These are phyloP conservation scores for Pythium phragmitis DNA, from an alignment of 352 stramenopile species.

Conservation along the genomic window DNA sequence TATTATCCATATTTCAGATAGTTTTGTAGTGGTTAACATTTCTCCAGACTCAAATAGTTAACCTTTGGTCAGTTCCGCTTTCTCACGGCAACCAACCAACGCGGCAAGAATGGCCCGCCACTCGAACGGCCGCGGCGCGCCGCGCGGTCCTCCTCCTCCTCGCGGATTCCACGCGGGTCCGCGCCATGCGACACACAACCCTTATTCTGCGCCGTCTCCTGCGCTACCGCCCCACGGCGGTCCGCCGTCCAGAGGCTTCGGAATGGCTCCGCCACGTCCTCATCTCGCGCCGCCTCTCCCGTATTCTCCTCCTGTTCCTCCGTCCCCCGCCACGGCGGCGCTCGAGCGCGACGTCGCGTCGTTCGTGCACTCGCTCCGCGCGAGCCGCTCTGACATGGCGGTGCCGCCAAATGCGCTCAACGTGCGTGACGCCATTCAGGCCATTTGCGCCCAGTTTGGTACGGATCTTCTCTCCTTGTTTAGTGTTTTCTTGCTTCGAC, in stretches of 20 bases:
- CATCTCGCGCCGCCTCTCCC: neutral
- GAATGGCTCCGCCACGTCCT: slow-evolving; percentile 2
- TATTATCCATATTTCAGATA: neutral
- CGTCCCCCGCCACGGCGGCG: slow-evolving; percentile 5
- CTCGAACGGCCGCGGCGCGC: neutral
- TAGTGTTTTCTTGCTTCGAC: slow-evolving; percentile 7
- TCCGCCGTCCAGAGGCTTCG: slow-evolving; percentile 8
- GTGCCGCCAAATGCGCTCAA: slow-evolving; percentile 60
- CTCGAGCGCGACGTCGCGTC: slow-evolving; percentile 49
- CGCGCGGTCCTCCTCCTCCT: slow-evolving; percentile 6
- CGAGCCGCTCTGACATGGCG: slow-evolving; percentile 43
- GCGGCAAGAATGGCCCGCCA: slow-evolving; percentile 17
- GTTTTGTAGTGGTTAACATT: neutral
- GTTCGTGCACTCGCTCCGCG: slow-evolving; percentile 59
- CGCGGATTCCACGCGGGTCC: slow-evolving; percentile 1
- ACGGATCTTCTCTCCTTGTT: slow-evolving; percentile 16
- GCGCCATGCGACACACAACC: slow-evolving; percentile 1
- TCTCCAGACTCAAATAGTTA: neutral
- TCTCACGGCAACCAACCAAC: neutral
- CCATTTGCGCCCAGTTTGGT: slow-evolving; percentile 69
- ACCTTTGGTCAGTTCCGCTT: neutral
- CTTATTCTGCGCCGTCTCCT: slow-evolving; percentile 5
- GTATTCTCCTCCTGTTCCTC: neutral
- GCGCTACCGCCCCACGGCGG: slow-evolving; percentile 4
- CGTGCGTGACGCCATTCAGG: slow-evolving; percentile 42